Conservation (phyloP, 176 grass and related monocot genomes). For the Canna indica region DNA sequence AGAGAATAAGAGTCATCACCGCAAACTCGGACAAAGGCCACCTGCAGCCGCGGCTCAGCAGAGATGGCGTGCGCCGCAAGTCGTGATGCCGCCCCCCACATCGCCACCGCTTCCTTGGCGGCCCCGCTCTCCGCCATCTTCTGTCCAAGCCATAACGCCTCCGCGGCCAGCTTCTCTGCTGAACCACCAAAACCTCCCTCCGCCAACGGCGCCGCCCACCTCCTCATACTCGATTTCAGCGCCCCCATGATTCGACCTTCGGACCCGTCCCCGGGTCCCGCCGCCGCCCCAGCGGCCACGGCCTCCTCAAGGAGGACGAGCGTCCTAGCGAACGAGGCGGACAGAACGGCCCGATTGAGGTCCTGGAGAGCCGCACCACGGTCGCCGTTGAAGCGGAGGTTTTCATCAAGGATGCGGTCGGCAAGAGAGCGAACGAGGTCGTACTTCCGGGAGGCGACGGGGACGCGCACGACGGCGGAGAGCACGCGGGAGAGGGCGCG, state of each 20-base stretch:
- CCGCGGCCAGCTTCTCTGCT: constrained; percentile 65
- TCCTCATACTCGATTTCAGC: constrained; percentile 31
- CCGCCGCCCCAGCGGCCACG: constrained; percentile 4
- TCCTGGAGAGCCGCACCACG: constrained; percentile 1
- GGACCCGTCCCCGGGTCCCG: constrained; percentile 19
- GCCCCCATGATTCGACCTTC: constrained; percentile 17
- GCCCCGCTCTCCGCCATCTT: constrained; percentile 66
- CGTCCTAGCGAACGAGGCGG: constrained; percentile 38
- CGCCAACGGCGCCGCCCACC: constrained; percentile 33
- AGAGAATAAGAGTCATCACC: constrained; percentile 27
- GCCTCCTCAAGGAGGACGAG: constrained; percentile 47
- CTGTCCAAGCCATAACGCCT: constrained; percentile 64
- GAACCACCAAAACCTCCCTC: constrained; percentile 26
- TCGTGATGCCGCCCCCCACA: constrained; percentile 36
- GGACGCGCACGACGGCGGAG: constrained; percentile 43
- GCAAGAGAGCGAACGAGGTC: constrained; percentile 58
- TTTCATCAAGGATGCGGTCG: constrained; percentile 69
- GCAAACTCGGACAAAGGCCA: constrained; percentile 46
- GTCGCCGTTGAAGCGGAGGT: constrained; percentile 17
- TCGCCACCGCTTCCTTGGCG: constrained; percentile 32
- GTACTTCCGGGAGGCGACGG: constrained; percentile 76
- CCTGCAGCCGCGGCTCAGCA: constrained; percentile 60
- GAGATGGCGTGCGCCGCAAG: constrained; percentile 42
- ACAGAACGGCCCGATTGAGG: constrained; percentile 38
- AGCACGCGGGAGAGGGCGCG: constrained; percentile 71